Base-by-base conservation (phyloP, 768 basidiomycete species). In the Suillus spraguei region DNA sequence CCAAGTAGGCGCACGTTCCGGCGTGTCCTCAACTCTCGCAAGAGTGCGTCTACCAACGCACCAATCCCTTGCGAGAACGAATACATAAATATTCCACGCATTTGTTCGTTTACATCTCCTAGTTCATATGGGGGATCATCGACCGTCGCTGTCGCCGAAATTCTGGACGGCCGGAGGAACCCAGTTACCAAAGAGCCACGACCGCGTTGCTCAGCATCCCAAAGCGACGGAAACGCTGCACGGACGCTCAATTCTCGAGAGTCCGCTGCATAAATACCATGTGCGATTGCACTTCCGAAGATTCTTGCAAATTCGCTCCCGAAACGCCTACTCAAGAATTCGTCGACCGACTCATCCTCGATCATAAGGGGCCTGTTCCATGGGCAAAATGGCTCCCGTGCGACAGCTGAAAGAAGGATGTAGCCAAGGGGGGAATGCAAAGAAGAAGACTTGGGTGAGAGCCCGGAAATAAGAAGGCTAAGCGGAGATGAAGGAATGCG, bases 191-290 rank as follows among this genome's bases (percentile, higher is more conserved):
- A 79, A 55, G 90, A 90, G 0, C 95, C 95, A 17, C 79, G 71
- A 3, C 91, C 88, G 24, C 80, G 74, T 59, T 87, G 82, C 70
- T 90, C 93, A 0, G 87, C 81, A 1, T 88, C 83, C 84, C 87
- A 91, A 60, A 97, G 67, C 3, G 80, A 77, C 0, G 92, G 90
- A 70, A 97, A 94, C 1, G 93, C 85, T 2, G 94, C 83, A 4
- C 89, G 84, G 3, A 94, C 80, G 63, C 92, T 93, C 20, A 99
- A 76, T 46, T 78, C 69, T 3, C 91, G 78, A 2, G 95, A 85
- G 69, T 97, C 94, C 0, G 94, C 86, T 1, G 94, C 95, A 72
- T 98, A 98, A 61, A 99, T 91, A 0, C 97, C 97, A 70, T 97
- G 96, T 1, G 95, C 86, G 63, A 97, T 78, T 0, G 96, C 90